Percentiles rank a stretch among this genome's conserved stretches.
These are phyloP conservation scores for Chytriomyces sp. DNA, from an alignment of 192 early-diverging fungal genomes.

Conservation along the genomic window DNA sequence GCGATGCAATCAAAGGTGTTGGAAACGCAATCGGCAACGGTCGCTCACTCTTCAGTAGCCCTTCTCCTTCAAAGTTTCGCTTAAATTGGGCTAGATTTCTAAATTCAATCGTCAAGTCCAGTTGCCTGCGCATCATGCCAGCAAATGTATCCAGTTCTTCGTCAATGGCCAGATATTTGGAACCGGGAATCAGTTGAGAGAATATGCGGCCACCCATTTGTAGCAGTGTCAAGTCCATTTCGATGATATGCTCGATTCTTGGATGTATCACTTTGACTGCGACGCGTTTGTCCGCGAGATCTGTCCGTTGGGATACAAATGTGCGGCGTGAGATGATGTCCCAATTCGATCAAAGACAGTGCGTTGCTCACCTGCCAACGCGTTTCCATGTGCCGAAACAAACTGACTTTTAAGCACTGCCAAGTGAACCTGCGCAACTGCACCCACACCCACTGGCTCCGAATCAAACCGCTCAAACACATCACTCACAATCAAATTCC, in stretches of 20 bases:
- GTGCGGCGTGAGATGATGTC: too few species aligned
- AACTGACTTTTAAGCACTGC: conserved; percentile 13
- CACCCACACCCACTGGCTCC: conserved; percentile 84
- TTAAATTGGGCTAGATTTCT: conserved; percentile 64
- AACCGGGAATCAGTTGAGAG: conserved; percentile 67
- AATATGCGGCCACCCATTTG: conserved; percentile 66
- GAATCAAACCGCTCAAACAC: conserved; percentile 79
- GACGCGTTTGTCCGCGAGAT: neutral
- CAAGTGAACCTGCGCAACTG: conserved; percentile 86
- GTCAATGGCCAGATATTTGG: conserved; percentile 82
- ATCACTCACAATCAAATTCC: conserved; percentile 63
- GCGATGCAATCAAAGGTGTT: conserved; percentile 49
- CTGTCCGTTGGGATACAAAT: neutral
- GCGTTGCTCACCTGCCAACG: too few species aligned
- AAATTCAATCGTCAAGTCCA: conserved; percentile 86
- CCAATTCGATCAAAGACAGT: too few species aligned
- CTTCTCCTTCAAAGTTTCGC: conserved; percentile 37
- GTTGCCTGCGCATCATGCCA: conserved; percentile 86
- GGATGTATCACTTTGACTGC: conserved; percentile 95
- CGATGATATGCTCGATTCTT: conserved; percentile 66
- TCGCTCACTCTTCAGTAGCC: neutral
- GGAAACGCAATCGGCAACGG: conserved; percentile 63
- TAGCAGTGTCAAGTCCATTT: conserved; percentile 83
- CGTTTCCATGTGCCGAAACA: neutral
- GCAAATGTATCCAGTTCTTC: conserved; percentile 90